A percentile compares a stretch with the other conserved stretches of the same genome.
phyloP scores from a whole-genome alignment of 2,329 filamentous ascomycete species.

The Curvularia verruculosa region DNA sequence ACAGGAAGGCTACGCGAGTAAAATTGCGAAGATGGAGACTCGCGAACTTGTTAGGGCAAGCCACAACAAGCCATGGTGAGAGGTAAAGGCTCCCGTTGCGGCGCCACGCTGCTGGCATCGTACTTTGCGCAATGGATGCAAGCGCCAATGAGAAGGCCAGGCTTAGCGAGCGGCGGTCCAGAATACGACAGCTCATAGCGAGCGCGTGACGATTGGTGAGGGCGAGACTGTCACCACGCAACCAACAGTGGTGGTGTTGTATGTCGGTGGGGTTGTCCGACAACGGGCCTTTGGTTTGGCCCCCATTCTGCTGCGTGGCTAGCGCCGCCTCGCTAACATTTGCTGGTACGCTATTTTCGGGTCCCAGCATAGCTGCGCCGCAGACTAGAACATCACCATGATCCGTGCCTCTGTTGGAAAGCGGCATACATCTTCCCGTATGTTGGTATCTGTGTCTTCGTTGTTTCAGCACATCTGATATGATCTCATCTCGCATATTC shows the following conservation, averaged over 20 bases:
- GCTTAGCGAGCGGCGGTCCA: constrained; percentile 4
- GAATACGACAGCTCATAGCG: constrained; percentile 9
- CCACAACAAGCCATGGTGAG: constrained; percentile 18
- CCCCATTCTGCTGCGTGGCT: constrained; percentile 7
- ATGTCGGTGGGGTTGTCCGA: constrained; percentile 10
- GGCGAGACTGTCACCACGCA: constrained; percentile 9
- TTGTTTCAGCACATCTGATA: not conserved
- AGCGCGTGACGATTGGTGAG: constrained; percentile 15
- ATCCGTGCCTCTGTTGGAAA: not conserved
- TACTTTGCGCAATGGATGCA: constrained; percentile 1
- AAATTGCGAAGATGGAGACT: constrained; percentile 13
- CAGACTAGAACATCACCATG: not conserved
- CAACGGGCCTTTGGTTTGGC: constrained; percentile 8
- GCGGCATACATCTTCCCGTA: not conserved
- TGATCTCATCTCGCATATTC: not conserved
- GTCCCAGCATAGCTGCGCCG: constrained; percentile 1
- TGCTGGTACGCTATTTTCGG: constrained; percentile 14
- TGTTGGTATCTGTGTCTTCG: not conserved
- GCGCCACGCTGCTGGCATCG: constrained; percentile 10
- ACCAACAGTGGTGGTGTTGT: constrained; percentile 25
- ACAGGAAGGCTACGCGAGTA: constrained; percentile 3
- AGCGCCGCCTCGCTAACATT: constrained; percentile 13
- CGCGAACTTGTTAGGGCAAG: constrained; percentile 24
- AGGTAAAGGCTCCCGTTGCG: constrained; percentile 12
- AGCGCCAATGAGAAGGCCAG: constrained; percentile 12